phyloP scores from a whole-genome alignment of 176 grass and related monocot species.

The Hordeum vulgare region DNA sequence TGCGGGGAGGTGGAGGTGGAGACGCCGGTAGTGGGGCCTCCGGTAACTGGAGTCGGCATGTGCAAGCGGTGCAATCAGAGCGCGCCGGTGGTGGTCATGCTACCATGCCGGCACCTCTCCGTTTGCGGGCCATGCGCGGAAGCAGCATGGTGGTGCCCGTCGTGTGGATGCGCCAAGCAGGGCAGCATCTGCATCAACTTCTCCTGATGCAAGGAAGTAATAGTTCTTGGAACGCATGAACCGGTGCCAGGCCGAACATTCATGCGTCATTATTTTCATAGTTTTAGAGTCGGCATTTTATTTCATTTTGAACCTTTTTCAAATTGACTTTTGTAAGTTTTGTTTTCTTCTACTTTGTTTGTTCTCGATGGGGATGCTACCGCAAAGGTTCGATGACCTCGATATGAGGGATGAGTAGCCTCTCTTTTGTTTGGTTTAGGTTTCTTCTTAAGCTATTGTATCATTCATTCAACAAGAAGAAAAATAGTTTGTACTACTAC shows the following conservation, averaged over 20 bases:
- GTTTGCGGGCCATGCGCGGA: constrained; percentile 52
- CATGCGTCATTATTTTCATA: not conserved
- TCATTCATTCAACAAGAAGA: constrained; percentile 3
- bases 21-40: not conserved
- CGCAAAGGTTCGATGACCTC: not conserved
- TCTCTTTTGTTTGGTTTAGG: not conserved
- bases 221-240: not conserved
- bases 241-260: not conserved
- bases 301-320: not conserved
- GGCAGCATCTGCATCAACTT: constrained; percentile 63
- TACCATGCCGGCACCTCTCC: constrained; percentile 78
- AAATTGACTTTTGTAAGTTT: not conserved
- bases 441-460: not conserved
- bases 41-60: not conserved
- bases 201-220: constrained; percentile 23
- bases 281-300: not conserved
- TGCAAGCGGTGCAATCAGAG: constrained; percentile 41
- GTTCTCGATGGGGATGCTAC: not conserved
- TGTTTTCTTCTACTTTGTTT: not conserved
- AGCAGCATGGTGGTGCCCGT: constrained; percentile 34
- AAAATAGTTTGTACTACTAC: not conserved
- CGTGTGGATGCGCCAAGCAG: constrained; percentile 45
- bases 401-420: not conserved
- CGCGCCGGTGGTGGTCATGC: constrained; percentile 43
- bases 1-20: not conserved